A percentile compares a stretch with the other conserved stretches of the same genome.
phyloP scores from a whole-genome alignment of 306 rosid genomes.

The Lathyrus oleraceus region DNA sequence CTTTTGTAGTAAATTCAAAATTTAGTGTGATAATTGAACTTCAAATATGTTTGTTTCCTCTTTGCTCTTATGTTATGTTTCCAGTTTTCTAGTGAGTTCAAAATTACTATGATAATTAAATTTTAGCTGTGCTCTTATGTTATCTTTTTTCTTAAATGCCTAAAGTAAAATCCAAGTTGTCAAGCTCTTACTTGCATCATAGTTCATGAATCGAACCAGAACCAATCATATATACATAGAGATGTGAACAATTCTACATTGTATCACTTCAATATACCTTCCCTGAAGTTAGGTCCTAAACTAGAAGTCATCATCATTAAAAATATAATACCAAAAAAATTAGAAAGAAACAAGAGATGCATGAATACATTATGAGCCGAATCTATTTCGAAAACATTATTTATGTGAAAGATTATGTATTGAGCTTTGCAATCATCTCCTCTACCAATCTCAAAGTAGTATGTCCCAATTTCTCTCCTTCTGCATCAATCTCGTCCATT shows the following conservation, averaged over 20 bases:
- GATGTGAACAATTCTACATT: slow-evolving; percentile 20
- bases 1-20: not conserved
- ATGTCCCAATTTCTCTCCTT: slow-evolving; percentile 55
- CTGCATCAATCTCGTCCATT: slow-evolving; percentile 76
- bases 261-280: slow-evolving; percentile 24
- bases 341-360: slow-evolving; percentile 13
- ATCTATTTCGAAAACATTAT: not conserved
- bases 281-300: slow-evolving; percentile 25
- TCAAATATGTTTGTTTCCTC: not conserved
- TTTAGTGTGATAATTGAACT: slow-evolving; percentile 26
- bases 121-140: not conserved
- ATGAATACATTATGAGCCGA: not conserved
- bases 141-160: not conserved
- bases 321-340: slow-evolving; percentile 4
- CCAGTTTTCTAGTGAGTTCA: not conserved
- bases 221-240: slow-evolving; percentile 42
- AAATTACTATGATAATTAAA: not conserved
- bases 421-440: slow-evolving; percentile 80
- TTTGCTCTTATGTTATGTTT: not conserved
- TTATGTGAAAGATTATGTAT: slow-evolving; percentile 30
- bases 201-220: slow-evolving; percentile 23
- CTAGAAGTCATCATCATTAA: not conserved
- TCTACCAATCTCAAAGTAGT: slow-evolving; percentile 59
- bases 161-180: not conserved
- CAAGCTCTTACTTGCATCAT: not conserved